Base-by-base conservation (phyloP, 495 filamentous ascomycete species). In the Aspergillus sparsus region DNA sequence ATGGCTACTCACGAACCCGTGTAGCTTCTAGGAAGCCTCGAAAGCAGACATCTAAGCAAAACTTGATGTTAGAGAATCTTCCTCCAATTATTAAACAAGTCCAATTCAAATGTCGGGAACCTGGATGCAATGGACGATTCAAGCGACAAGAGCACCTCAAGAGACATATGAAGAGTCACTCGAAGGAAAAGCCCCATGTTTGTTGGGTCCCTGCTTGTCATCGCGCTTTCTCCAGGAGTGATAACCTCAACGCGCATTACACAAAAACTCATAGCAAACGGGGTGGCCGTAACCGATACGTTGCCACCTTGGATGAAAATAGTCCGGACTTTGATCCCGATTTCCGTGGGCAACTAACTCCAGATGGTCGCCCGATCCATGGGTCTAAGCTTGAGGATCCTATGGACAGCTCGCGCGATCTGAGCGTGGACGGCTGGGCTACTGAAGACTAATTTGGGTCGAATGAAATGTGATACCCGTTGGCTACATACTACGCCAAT, bases 141-240 rank as follows among this genome's bases (percentile, higher is more conserved):
- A 85, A 85, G 70, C 68, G 85, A 47, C 81, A 82, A 37, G 86
- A 89, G 58, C 86, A 89, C 58, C 68, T 88, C 1, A 87, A 87
- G 69, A 76, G 86, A 13, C 87, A 90, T 65, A 80, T 82, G 66
- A 77, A 79, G 60, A 84, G 80, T 41, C 83, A 85, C 53, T 83
- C 82, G 12, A 77, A 78, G 57, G 82, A 84, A 55, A 82, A 77
- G 60, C 83, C 83, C 12, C 75, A 77, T 68, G 70, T 79, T 2
- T 80, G 77, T 57, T 79, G 74, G 76, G 77, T 79, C 5, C 75
- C 75, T 3, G 78, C 69, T 5, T 81, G 78, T 42, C 72, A 75
- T 35, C 75, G 74, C 2, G 73, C 72, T 1, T 81, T 81, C 61
- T 76, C 74, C 0, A 71, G 78, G 44, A 80, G 77, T 32, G 78